Conservation (phyloP, 306 rosid genomes). For the Echinosophora koreensis region DNA sequence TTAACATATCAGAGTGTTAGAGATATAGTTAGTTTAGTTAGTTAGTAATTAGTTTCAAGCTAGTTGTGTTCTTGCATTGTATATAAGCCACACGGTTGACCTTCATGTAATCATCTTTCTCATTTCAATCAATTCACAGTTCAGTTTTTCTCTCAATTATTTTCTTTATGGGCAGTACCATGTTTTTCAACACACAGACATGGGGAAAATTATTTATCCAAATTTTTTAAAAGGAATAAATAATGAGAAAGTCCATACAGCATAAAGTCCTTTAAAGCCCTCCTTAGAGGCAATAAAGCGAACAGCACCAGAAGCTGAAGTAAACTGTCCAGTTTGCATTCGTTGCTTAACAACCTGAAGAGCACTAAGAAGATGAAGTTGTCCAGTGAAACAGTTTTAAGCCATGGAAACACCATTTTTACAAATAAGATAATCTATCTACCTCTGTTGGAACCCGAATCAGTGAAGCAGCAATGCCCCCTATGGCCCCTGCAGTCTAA, state of each 20-base stretch:
- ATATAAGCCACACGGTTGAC: no score
- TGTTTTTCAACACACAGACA: no score
- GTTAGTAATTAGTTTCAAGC: no score
- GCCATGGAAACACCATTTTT: constrained; percentile 34
- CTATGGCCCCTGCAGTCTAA: constrained; percentile 96
- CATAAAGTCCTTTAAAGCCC: constrained; percentile 90
- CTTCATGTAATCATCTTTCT: no score
- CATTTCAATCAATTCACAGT: no score
- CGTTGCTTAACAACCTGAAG: constrained; percentile 96
- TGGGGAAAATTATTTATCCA: no score
- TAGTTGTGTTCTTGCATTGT: no score
- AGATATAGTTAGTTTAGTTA: no score
- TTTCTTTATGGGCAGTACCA: no score
- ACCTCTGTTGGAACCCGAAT: constrained; percentile 99
- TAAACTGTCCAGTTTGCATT: constrained; percentile 95
- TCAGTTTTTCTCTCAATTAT: no score
- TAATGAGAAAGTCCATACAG: constrained; percentile 58
- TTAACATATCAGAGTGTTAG: constrained; percentile 12
- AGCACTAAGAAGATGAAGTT: constrained; percentile 38
- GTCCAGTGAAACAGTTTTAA: constrained; percentile 32
- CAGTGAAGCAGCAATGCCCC: constrained; percentile 94
- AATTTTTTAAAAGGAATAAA: constrained; percentile 18
- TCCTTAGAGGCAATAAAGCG: constrained; percentile 80
- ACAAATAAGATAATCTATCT: constrained; percentile 37
- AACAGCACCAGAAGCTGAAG: constrained; percentile 85